phyloP scores from a whole-genome alignment of 2,329 filamentous ascomycete species.

The Keithomyces neogunnii region DNA sequence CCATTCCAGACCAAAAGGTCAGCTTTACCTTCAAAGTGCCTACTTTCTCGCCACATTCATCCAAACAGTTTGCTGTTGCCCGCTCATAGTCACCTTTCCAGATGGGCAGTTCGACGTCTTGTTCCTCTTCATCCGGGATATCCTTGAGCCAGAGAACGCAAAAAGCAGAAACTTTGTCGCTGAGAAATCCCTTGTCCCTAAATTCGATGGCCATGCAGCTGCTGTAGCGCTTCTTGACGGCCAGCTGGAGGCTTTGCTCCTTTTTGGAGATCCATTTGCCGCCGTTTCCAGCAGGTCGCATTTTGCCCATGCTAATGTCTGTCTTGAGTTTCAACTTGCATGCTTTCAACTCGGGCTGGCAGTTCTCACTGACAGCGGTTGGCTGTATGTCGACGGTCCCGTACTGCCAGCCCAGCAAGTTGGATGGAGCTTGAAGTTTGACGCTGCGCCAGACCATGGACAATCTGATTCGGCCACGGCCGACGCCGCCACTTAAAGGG shows the following conservation, averaged over 20 bases:
- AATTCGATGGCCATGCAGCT: slow-evolving; percentile 49
- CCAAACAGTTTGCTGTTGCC: slow-evolving; percentile 37
- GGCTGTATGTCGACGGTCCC: slow-evolving; percentile 60
- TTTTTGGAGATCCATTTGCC: slow-evolving; percentile 46
- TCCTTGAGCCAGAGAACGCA: slow-evolving; percentile 61
- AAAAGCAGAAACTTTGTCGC: slow-evolving; percentile 51
- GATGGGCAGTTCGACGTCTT: slow-evolving; percentile 48
- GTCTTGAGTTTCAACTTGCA: slow-evolving; percentile 53
- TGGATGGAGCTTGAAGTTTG: slow-evolving; percentile 49
- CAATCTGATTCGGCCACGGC: slow-evolving; percentile 58
- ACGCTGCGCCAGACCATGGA: slow-evolving; percentile 68
- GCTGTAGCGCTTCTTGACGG: slow-evolving; percentile 51
- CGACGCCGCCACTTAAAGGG: slow-evolving; percentile 63
- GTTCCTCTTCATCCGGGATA: slow-evolving; percentile 58
- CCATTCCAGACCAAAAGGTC: slow-evolving; percentile 28
- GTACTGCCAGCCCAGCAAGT: slow-evolving; percentile 60
- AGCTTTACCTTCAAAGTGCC: slow-evolving; percentile 33
- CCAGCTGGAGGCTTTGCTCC: slow-evolving; percentile 33
- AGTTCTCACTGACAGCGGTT: slow-evolving; percentile 30
- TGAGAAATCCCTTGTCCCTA: slow-evolving; percentile 29
- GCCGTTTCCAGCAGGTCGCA: slow-evolving; percentile 37
- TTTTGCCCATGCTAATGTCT: slow-evolving; percentile 47
- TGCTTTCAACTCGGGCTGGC: slow-evolving; percentile 38
- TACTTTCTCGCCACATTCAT: slow-evolving; percentile 37
- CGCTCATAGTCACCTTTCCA: slow-evolving; percentile 51